A percentile compares a stretch with the other conserved stretches of the same genome.
Evolutionary conservation across 73 alveolate species (phyloP).

Genomic region (Blepharisma japonicum): DNA sequence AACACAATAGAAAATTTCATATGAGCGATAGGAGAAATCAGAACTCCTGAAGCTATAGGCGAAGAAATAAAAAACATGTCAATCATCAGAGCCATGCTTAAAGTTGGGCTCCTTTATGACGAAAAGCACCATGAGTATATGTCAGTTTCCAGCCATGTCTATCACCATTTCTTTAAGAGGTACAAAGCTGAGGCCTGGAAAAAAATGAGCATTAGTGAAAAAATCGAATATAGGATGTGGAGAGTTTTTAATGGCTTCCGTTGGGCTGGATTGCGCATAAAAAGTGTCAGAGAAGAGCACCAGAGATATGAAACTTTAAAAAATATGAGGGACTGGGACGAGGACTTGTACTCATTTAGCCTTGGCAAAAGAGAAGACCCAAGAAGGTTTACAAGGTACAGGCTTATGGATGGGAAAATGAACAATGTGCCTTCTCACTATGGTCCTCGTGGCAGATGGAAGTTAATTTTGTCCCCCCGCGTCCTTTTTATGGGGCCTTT

Average conservation of each 20-base stretch:
- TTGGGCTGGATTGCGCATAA: not conserved
- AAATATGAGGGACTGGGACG: not conserved
- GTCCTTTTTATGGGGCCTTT: not conserved
- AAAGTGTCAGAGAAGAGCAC: not conserved
- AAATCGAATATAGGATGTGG: not conserved
- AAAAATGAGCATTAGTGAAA: conserved; percentile 18
- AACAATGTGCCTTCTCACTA: not conserved
- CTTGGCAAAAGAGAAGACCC: not conserved
- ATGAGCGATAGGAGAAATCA: not conserved
- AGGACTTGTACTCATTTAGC: not conserved
- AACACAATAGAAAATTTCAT: not conserved
- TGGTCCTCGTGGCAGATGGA: not conserved
- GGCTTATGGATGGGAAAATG: not conserved
- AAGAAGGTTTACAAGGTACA: not conserved
- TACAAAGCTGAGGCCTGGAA: not conserved
- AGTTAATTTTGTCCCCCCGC: not conserved
- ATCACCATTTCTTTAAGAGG: not conserved
- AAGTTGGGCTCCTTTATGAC: conserved; percentile 1
- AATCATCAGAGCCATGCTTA: not conserved
- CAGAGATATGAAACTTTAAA: not conserved
- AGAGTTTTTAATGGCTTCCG: not conserved
- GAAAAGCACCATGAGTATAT: conserved; percentile 6
- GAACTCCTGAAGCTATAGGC: not conserved
- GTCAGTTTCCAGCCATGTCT: not conserved
- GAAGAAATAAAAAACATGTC: conserved; percentile 28